These are phyloP conservation scores for Aspergillus incahuasiensis DNA, from an alignment of 495 filamentous ascomycete genomes.

Conservation along the genomic window DNA sequence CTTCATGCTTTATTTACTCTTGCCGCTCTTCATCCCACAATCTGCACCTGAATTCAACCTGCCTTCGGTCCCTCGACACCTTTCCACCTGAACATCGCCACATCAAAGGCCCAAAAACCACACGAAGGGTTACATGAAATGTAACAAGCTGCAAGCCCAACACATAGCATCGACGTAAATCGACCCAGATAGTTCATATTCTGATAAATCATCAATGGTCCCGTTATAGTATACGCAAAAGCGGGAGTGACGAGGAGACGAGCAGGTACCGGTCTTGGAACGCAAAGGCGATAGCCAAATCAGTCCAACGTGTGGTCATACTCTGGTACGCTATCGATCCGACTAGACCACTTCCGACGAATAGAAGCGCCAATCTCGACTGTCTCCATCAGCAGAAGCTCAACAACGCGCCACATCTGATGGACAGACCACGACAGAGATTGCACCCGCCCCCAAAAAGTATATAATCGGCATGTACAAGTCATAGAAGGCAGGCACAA, in stretches of 20 bases:
- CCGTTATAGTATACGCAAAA: slow-evolving; percentile 2
- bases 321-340: neutral
- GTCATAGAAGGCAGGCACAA: slow-evolving; percentile 10
- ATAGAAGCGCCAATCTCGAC: neutral
- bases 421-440: slow-evolving; percentile 12
- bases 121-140: neutral
- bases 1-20: neutral
- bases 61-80: neutral
- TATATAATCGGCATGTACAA: slow-evolving; percentile 9
- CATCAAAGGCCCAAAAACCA: neutral
- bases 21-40: neutral
- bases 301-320: neutral
- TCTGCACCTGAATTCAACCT: neutral
- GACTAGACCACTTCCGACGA: neutral
- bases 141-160: neutral
- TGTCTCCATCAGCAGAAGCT: slow-evolving; percentile 4
- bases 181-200: slow-evolving; percentile 2
- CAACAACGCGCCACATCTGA: neutral
- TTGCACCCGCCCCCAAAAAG: neutral
- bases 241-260: neutral
- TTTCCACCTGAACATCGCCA: neutral
- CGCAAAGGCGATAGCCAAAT: neutral
- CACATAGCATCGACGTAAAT: slow-evolving; percentile 1
- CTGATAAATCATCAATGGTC: neutral
- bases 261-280: neutral